Conservation (phyloP, 805 yeast species). For the Kuraishia cidri region DNA sequence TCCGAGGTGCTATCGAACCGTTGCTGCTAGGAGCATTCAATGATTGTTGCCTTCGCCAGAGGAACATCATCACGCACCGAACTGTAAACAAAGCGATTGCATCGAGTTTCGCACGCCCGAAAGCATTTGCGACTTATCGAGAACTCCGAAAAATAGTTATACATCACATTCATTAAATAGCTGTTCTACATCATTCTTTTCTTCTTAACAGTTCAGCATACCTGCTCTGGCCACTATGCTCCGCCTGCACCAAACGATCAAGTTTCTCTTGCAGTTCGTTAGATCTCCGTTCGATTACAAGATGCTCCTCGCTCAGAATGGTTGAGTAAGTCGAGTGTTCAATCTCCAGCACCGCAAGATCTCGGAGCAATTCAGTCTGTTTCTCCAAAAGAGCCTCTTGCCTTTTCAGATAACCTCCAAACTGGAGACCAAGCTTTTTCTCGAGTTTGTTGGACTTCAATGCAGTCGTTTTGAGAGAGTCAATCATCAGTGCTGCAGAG, state of each 20-base stretch:
- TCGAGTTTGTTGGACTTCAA: slow-evolving; percentile 18
- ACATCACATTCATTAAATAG: too few relatives aligned
- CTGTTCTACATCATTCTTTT: too few relatives aligned
- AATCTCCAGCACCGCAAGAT: slow-evolving; percentile 9
- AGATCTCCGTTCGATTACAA: slow-evolving; percentile 6
- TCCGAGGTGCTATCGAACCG: too few relatives aligned
- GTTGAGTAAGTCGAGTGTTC: neutral
- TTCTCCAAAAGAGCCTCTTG: slow-evolving; percentile 11
- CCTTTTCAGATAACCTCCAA: slow-evolving; percentile 25
- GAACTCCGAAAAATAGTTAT: too few relatives aligned
- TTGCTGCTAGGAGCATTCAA: too few relatives aligned
- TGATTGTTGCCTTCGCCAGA: too few relatives aligned
- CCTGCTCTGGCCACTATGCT: slow-evolving; percentile 6
- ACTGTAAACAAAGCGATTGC: too few relatives aligned
- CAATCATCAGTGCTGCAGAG: slow-evolving; percentile 11
- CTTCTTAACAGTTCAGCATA: slow-evolving; percentile 4
- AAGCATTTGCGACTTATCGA: too few relatives aligned
- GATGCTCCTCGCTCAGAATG: slow-evolving; percentile 5
- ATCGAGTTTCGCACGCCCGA: too few relatives aligned
- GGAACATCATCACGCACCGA: too few relatives aligned
- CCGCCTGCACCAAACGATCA: slow-evolving; percentile 6
- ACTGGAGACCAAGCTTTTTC: slow-evolving; percentile 14
- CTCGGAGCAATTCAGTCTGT: slow-evolving; percentile 8
- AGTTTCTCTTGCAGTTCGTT: slow-evolving; percentile 6
- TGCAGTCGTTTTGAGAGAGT: slow-evolving; percentile 7